These are phyloP conservation scores for Arthrobotrys conoides DNA, from an alignment of 2,329 filamentous ascomycete genomes.

Conservation along the genomic window DNA sequence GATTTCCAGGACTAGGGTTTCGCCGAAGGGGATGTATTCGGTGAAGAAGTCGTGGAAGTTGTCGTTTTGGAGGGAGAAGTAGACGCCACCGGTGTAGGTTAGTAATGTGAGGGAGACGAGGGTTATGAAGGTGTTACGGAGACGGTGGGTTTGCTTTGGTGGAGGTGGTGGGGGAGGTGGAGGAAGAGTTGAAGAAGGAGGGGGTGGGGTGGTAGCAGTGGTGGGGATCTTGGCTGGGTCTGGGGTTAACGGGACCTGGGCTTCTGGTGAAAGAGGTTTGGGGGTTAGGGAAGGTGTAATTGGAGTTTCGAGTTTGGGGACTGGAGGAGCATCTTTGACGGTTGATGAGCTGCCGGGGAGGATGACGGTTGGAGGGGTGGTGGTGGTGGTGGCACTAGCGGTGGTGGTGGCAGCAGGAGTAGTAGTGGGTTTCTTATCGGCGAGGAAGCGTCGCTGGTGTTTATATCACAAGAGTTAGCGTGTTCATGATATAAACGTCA, in stretches of 20 bases:
- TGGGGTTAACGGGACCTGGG: conserved; percentile 70
- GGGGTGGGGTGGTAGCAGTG: conserved; percentile 67
- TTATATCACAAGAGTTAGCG: conserved; percentile 35
- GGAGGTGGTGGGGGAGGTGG: conserved; percentile 67
- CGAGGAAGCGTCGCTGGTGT: conserved; percentile 46
- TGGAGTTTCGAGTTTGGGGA: conserved; percentile 60
- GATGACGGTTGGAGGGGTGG: conserved; percentile 63
- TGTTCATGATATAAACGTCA: not conserved
- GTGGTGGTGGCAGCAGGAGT: no score
- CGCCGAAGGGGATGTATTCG: conserved; percentile 93
- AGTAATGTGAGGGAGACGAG: conserved; percentile 81
- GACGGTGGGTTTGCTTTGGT: conserved; percentile 77
- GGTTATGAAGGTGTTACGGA: conserved; percentile 83
- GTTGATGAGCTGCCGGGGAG: conserved; percentile 62
- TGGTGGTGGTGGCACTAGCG: not conserved
- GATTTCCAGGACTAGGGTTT: conserved; percentile 93
- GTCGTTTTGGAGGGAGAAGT: conserved; percentile 92
- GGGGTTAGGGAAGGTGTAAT: conserved; percentile 64
- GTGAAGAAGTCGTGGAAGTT: conserved; percentile 99
- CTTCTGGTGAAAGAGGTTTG: conserved; percentile 67
- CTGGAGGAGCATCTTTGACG: conserved; percentile 64
- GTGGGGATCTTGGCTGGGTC: conserved; percentile 66
- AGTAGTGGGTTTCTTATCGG: conserved; percentile 35
- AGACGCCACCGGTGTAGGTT: conserved; percentile 88
- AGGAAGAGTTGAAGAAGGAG: no score